These are phyloP conservation scores for Arxiozyma telluris DNA, from an alignment of 1,139 yeast species.

Conservation along the genomic window DNA sequence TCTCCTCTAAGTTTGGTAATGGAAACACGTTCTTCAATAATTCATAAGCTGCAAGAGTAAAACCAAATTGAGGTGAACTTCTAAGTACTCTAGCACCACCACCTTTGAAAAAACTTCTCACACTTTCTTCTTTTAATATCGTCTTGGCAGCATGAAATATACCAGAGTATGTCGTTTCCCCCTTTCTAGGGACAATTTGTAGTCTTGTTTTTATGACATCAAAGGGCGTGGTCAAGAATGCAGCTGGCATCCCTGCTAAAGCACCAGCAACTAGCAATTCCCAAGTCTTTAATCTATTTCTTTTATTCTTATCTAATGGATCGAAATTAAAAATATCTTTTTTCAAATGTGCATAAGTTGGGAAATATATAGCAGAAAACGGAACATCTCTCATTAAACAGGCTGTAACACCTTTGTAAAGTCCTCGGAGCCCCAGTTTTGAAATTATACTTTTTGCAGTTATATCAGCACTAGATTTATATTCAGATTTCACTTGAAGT, in stretches of 20 bases:
- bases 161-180: conserved; percentile 70
- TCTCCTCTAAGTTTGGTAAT: conserved; percentile 3
- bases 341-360: conserved; percentile 90
- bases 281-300: conserved; percentile 60
- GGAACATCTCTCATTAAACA: conserved; percentile 94
- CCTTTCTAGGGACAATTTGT: conserved; percentile 74
- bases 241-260: conserved; percentile 96
- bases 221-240: conserved; percentile 89
- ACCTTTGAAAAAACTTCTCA: conserved; percentile 85
- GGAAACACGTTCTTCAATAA: conserved; percentile 51
- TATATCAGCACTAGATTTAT: conserved; percentile 27
- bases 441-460: conserved; percentile 69
- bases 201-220: conserved; percentile 94
- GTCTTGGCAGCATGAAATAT: conserved; percentile 67
- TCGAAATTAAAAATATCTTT: conserved; percentile 76
- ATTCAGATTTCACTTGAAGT: conserved; percentile 86
- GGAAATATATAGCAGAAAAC: conserved; percentile 94
- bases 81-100: conserved; percentile 91
- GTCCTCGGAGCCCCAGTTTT: conserved; percentile 73
- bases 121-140: conserved; percentile 71
- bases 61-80: conserved; percentile 97
- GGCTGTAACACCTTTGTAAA: conserved; percentile 87
- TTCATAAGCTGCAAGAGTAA: conserved; percentile 94
- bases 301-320: conserved; percentile 42
- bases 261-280: conserved; percentile 86